phyloP scores from a whole-genome alignment of 768 basidiomycete genomes.

The Peribolospora kevripleyi region DNA sequence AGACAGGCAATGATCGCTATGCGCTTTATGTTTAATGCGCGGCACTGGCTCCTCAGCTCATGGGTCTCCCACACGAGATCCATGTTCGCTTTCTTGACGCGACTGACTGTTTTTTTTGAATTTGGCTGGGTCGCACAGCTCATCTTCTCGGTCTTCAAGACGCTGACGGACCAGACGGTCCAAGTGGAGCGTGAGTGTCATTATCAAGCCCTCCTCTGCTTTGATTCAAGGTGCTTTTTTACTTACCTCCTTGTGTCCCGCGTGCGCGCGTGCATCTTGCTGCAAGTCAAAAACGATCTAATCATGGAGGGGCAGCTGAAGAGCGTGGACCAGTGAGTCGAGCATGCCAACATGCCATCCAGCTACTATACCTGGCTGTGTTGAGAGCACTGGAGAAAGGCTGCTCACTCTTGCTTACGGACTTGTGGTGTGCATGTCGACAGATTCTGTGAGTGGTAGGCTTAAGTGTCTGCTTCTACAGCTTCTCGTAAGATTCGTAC shows the following conservation, averaged over 20 bases:
- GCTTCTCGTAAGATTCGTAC: not conserved
- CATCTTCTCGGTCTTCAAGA: slow-evolving; percentile 97
- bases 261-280: not conserved
- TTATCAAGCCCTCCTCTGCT: too few species aligned
- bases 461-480: too few species aligned
- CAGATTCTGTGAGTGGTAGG: too few species aligned
- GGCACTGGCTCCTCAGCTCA: too few species aligned
- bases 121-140: slow-evolving; percentile 28
- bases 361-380: not conserved
- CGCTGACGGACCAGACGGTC: slow-evolving; percentile 38
- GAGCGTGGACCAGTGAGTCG: slow-evolving; percentile 83
- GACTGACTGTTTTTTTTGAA: not conserved
- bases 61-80: too few species aligned
- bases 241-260: not conserved
- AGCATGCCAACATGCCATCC: not conserved
- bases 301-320: slow-evolving; percentile 85
- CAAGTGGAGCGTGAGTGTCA: too few species aligned
- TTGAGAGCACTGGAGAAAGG: not conserved
- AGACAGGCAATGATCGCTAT: too few species aligned
- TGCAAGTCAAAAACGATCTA: slow-evolving; percentile 90
- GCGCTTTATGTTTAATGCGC: too few species aligned
- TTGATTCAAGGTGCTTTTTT: not conserved
- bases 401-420: too few species aligned
- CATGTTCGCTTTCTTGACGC: too few species aligned
- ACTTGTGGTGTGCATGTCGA: too few species aligned